Percentiles rank a stretch among this genome's conserved stretches.
Evolutionary conservation across 2,329 filamentous ascomycete genomes (phyloP).

Genomic region (Penicillium occitanis): DNA sequence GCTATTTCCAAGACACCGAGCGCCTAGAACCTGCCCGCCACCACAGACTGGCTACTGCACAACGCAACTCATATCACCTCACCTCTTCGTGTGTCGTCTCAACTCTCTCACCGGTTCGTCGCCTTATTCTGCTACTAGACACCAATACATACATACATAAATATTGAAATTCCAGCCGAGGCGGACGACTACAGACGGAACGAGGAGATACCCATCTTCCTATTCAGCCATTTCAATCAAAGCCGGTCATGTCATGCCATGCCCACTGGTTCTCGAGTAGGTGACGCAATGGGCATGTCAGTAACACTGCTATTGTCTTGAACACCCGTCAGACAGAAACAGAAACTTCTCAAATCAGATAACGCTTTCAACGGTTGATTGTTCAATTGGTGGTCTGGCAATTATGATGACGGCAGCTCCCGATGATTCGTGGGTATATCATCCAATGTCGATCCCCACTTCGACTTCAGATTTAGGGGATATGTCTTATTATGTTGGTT

Average conservation of each 20-base stretch:
- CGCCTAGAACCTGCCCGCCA: conserved; percentile 9
- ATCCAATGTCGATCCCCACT: conserved; percentile 11
- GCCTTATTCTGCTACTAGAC: neutral
- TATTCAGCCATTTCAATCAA: neutral
- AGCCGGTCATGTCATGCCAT: neutral
- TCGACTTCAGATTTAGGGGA: conserved; percentile 2
- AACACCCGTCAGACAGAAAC: neutral
- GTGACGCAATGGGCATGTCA: conserved; percentile 18
- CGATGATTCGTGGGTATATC: conserved; percentile 17
- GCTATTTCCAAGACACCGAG: conserved; percentile 1
- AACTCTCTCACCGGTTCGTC: conserved; percentile 3
- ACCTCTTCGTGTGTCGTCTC: neutral
- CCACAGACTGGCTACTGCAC: neutral
- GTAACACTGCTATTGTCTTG: conserved; percentile 3
- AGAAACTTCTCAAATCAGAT: conserved; percentile 1
- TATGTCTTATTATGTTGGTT: conserved; percentile 14
- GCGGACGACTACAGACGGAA: neutral
- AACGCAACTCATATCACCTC: neutral
- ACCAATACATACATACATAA: conserved; percentile 3
- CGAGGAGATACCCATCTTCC: neutral
- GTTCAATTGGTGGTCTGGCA: neutral
- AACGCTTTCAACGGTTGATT: conserved; percentile 12
- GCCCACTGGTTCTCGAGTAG: neutral
- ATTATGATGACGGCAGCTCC: conserved; percentile 15
- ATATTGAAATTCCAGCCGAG: neutral